Evolutionary conservation across 108 stramenopile species (phyloP), one percentile per base, ranked within the genome.

Genomic region (Cyclostephanos tholiformis): DNA sequence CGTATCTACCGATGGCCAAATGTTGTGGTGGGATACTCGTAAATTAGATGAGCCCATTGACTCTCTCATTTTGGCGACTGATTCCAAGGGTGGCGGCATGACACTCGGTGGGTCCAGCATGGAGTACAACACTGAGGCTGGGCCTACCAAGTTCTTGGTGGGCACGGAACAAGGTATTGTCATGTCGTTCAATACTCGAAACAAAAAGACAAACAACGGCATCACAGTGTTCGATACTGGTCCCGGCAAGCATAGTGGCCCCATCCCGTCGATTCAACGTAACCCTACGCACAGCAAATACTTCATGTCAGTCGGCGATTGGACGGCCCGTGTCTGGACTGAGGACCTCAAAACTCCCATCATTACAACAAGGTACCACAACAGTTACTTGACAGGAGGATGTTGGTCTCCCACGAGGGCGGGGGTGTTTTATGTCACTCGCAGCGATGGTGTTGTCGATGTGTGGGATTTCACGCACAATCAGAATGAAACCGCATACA

Each of bases 1-100:
- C 9, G 87, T 91, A 6, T 93, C 91, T 0, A 96, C 92, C 0
- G 95, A 96, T 71, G 95, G 95, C 19, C 82, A 85, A 46, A 91
- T 94, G 90, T 75, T 92, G 35, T 92, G 91, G 91, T 96, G 95
- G 95, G 95, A 96, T 76, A 96, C 93, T 22, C 68, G 95, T 9
- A 85, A 90, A 32, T 75, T 96, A 13, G 84, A 75, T 17, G 88
- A 94, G 76, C 93, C 93, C 3, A 81, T 87, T 16, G 92, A 93
- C 67, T 72, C 60, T 20, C 76, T 93, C 41, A 64, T 68, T 35
- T 75, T 93, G 29, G 74, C 72, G 7, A 85, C 86, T 22, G 88
- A 89, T 63, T 44, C 70, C n/a, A 90, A 91, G 75, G 89, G 85
- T 20, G 78, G 79, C 46, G 86, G 89, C 4, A 82, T 84, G 69